Evolutionary conservation across 2,329 filamentous ascomycete genomes (phyloP), one percentile per base, ranked within the genome.

Genomic region (Monosporascus sp.): DNA sequence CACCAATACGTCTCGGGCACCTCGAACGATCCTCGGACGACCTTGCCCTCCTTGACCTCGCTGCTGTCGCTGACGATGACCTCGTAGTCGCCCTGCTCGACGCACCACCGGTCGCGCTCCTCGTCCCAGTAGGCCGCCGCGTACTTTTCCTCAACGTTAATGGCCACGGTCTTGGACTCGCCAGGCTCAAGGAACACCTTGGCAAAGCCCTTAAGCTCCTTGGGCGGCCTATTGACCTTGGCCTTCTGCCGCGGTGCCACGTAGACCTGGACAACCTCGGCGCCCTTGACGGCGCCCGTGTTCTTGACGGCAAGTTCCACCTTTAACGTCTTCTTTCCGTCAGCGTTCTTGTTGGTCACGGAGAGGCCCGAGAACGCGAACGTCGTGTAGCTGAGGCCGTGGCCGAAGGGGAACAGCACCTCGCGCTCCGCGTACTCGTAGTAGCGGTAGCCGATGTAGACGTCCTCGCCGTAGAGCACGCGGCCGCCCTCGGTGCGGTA

Each of bases 361-460:
- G 67, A 66, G 11, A 86, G 72, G 41, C 79, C 73, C 1, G 76
- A 79, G 59, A 80, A 78, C 9, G 68, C 61, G 66, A 93, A 93
- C 0, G 74, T 83, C 0, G 88, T 91, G 71, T 92, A 94, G 17
- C 86, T 88, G 1, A 94, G 76, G 2, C 90, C 90, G 64, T 91
- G 85, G 14, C 90, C 90, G 66, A 95, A 95, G 53, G 86, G 80
- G 70, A 92, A 94, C 27, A 87, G 78, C 0, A 86, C 82, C 1
- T 78, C 75, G 5, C 83, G 77, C 37, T 84, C 77, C n/a, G 80
- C 77, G 62, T 82, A 85, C 65, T 94, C 89, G 68, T 90, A 94
- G 74, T 85, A 91, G 22, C 88, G 79, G 72, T 94, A 94, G 3
- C 90, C 90, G 38, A 93, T 77, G 67, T 90, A 93, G 46, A 94